These are phyloP conservation scores for Emmonsia crescens DNA, from an alignment of 2,329 filamentous ascomycete species.

Conservation along the genomic window DNA sequence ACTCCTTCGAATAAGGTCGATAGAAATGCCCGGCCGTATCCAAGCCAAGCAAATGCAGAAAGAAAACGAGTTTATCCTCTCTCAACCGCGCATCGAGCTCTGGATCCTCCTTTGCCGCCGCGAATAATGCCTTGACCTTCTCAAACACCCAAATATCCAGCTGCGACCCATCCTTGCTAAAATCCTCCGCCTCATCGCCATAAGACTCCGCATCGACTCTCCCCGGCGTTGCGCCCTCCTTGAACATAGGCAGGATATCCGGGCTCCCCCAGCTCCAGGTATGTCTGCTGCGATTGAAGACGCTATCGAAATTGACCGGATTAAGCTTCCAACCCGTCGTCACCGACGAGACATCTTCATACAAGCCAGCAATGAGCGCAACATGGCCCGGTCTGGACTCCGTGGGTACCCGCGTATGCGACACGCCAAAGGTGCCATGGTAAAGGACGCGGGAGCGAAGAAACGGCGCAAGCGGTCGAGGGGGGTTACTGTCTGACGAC, in stretches of 20 bases:
- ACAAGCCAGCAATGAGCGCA: conserved; percentile 87
- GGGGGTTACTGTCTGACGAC: conserved; percentile 34
- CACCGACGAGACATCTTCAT: conserved; percentile 95
- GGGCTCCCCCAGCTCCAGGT: conserved; percentile 99
- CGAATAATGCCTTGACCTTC: conserved; percentile 77
- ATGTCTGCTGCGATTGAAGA: conserved; percentile 92
- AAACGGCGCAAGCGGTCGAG: conserved; percentile 78
- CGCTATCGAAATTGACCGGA: conserved; percentile 95
- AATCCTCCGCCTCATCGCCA: conserved; percentile 76
- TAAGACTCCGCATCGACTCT: conserved; percentile 83
- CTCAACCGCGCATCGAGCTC: conserved; percentile 62
- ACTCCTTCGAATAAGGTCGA: conserved; percentile 89
- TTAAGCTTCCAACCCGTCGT: conserved; percentile 98
- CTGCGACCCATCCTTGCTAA: conserved; percentile 65
- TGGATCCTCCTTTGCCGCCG: conserved; percentile 63
- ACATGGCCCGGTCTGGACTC: conserved; percentile 95
- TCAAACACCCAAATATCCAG: conserved; percentile 96
- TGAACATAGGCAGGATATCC: conserved; percentile 95
- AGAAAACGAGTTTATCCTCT: conserved; percentile 85
- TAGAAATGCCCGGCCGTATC: conserved; percentile 82
- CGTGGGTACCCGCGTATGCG: conserved; percentile 90
- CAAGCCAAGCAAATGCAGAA: conserved; percentile 81
- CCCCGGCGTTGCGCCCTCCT: conserved; percentile 78
- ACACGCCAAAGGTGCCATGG: conserved; percentile 92
- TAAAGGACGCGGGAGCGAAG: conserved; percentile 78